Base-by-base conservation (phyloP, 116 monocot genomes). In the Iris pallida region DNA sequence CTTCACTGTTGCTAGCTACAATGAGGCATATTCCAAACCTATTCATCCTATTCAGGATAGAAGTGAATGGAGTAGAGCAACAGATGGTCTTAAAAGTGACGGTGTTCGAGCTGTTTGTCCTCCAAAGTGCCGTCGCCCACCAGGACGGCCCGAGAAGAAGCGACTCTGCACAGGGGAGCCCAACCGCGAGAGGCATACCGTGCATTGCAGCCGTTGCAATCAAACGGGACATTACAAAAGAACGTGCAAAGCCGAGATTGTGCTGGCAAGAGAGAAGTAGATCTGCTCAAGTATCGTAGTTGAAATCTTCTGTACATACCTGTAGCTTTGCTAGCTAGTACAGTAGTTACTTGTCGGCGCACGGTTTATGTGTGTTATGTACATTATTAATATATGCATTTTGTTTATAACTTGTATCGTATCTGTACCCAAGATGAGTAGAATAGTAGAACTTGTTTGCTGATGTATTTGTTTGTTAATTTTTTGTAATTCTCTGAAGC, bases 211-310 rank as follows among this genome's bases (percentile, higher is more conserved):
- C 40, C 71, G 81, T 3, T 90, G 90, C 81, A 86, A 86, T 46
- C 90, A 86, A 66, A 83, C 86, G 5, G 86, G 90, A 19, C 90
- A 90, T 43, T 90, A 86, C 70, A 90, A 90, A 76, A 83, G 86
- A 64, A 90, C 90, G 46, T 90, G 86, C 76, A 90, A 86, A 57
- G 81, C 71, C 7, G 83, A 74, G 30, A 56, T 62, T 60, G 42
- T 75, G 15, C 65, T 65, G 64, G 15, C 51, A 19, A 56, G 70
- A 77, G 60, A 53, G 20, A 5, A 51, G 41, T 74, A 45, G 65
- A 30, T 30, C 30, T 30, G 30, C 30, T 30, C 30, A 1, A 30
- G 30, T 30, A 30, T 30, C 30, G 30, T 30, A 30, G 30, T 30
- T 30, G 30, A 30, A 30, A 30, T 30, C 30, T 30, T 30, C 30